Evolutionary conservation across 129 eudicot species (phyloP).

Genomic region (Sambucus nigra): DNA sequence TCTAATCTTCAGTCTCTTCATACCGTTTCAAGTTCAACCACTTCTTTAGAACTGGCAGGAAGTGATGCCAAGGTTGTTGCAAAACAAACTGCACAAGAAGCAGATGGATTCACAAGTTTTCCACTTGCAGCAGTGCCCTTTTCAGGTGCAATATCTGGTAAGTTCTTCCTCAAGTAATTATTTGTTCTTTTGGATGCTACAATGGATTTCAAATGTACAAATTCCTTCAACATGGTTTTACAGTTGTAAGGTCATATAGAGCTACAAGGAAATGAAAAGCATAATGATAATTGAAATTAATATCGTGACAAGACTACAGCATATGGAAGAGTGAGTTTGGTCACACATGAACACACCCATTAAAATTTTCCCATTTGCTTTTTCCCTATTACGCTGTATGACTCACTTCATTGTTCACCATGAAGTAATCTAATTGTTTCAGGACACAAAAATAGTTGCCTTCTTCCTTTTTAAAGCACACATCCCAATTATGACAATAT

Average conservation of each 20-base stretch:
- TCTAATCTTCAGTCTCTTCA: not conserved
- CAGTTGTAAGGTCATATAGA: not conserved
- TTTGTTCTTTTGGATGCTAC: too few species aligned
- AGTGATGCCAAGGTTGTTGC: not conserved
- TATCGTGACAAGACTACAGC: too few species aligned
- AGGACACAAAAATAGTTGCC: too few species aligned
- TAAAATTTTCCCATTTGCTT: too few species aligned
- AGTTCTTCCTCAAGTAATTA: not conserved
- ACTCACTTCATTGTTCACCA: too few species aligned
- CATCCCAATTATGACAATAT: too few species aligned
- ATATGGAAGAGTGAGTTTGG: too few species aligned
- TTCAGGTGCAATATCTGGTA: not conserved
- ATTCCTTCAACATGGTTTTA: not conserved
- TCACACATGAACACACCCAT: too few species aligned
- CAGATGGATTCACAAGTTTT: not conserved
- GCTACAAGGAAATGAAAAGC: not conserved
- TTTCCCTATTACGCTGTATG: too few species aligned
- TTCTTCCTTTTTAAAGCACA: too few species aligned
- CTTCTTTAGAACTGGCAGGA: slow-evolving; percentile 1
- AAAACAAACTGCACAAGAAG: not conserved
- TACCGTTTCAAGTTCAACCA: not conserved
- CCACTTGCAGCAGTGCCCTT: not conserved
- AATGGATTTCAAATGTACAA: not conserved
- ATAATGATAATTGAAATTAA: not conserved
- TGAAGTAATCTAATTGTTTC: too few species aligned